Evolutionary conservation across 2,329 filamentous ascomycete species (phyloP).

Genomic region (Raffaelea albimanens): DNA sequence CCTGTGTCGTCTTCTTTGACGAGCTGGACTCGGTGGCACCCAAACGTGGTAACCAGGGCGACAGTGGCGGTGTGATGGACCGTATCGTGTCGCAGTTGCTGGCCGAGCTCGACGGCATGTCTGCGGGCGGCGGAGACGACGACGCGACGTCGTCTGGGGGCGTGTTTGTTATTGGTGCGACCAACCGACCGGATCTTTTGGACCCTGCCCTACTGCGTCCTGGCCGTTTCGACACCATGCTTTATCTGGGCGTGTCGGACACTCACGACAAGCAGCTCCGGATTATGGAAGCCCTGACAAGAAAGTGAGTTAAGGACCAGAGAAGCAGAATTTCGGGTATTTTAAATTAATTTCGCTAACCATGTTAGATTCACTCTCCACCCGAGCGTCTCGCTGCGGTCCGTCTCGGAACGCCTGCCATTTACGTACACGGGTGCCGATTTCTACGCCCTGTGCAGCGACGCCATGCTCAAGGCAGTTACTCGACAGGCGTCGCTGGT

Average conservation of each 20-base stretch:
- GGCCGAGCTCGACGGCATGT: constrained; percentile 96
- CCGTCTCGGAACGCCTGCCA: constrained; percentile 68
- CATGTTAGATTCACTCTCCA: constrained; percentile 67
- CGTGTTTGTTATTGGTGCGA: constrained; percentile 94
- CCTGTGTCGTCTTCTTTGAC: constrained; percentile 90
- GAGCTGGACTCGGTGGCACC: constrained; percentile 90
- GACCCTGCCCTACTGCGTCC: constrained; percentile 84
- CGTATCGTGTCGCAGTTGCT: constrained; percentile 91
- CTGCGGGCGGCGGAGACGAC: constrained; percentile 23
- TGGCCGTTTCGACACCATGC: constrained; percentile 95
- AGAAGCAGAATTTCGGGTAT: no score
- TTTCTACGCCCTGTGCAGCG: constrained; percentile 92
- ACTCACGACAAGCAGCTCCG: constrained; percentile 94
- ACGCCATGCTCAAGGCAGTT: constrained; percentile 98
- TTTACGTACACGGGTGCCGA: constrained; percentile 98
- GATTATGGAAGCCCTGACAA: constrained; percentile 85
- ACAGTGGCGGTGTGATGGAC: constrained; percentile 97
- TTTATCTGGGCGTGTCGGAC: constrained; percentile 92
- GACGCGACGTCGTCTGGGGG: constrained; percentile 64
- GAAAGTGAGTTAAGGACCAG: constrained; percentile 55
- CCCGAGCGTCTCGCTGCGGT: constrained; percentile 64
- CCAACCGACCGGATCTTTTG: constrained; percentile 85
- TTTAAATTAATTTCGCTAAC: constrained; percentile 8
- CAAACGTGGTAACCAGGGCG: constrained; percentile 93
- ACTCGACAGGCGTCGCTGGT: constrained; percentile 79